A percentile compares a stretch with the other conserved stretches of the same genome.
phyloP scores from a whole-genome alignment of 1,284 basidiomycete genomes.

The Phellinidium pouzarii region DNA sequence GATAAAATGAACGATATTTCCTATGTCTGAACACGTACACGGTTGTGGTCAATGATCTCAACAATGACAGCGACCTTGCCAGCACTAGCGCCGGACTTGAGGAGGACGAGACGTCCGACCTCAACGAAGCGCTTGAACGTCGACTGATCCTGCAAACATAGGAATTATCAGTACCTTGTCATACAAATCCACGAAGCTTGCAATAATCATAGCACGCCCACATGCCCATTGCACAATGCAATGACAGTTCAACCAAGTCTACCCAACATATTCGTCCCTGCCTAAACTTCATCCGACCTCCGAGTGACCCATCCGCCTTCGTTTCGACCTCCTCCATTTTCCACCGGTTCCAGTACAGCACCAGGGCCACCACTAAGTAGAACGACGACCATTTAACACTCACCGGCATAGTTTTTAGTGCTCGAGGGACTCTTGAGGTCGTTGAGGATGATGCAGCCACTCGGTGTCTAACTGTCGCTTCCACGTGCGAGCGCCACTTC shows the following conservation, averaged over 20 bases:
- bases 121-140: slow-evolving; percentile 94
- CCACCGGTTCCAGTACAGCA: neutral
- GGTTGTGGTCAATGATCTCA: slow-evolving; percentile 99
- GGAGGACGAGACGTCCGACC: slow-evolving; percentile 95
- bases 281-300: neutral
- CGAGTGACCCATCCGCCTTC: neutral
- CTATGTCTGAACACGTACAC: slow-evolving; percentile 52
- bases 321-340: neutral
- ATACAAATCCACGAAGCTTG: neutral
- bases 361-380: neutral
- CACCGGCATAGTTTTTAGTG: slow-evolving; percentile 6
- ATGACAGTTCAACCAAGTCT: neutral
- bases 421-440: neutral
- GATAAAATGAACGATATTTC: neutral
- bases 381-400: neutral
- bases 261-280: neutral
- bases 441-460: neutral
- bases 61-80: slow-evolving; percentile 94
- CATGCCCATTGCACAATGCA: neutral
- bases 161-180: neutral
- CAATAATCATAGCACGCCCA: neutral
- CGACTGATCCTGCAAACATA: slow-evolving; percentile 6
- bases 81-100: slow-evolving; percentile 80
- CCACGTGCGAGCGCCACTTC: neutral
- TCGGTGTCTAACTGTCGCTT: neutral